Conservation (phyloP, 345 rosid genomes). For the Aurinia saxatilis region DNA sequence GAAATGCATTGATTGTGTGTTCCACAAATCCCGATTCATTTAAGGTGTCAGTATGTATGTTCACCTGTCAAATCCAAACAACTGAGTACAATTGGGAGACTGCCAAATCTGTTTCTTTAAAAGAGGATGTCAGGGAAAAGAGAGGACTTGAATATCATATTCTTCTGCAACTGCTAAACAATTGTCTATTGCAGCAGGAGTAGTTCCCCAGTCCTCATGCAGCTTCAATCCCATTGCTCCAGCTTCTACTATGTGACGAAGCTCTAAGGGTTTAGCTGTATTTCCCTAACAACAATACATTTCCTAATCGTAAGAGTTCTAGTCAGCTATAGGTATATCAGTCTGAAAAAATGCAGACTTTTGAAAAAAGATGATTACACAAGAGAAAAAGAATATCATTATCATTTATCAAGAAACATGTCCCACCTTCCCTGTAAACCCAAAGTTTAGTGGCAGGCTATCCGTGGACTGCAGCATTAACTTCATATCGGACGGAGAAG, state of each 20-base stretch:
- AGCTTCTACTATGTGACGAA: slow-evolving; percentile 67
- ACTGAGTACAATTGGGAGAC: background rate
- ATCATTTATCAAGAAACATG: background rate
- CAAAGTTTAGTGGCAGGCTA: slow-evolving; percentile 85
- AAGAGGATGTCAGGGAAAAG: background rate
- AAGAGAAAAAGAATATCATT: background rate
- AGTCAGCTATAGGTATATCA: slow-evolving; percentile 1
- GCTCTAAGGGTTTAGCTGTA: slow-evolving; percentile 64
- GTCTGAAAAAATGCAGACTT: background rate
- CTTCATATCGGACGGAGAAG: slow-evolving; percentile 78
- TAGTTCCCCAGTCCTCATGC: slow-evolving; percentile 99
- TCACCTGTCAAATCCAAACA: slow-evolving; percentile 51
- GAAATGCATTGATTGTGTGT: slow-evolving; percentile 78
- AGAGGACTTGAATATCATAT: slow-evolving; percentile 65
- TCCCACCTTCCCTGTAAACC: slow-evolving; percentile 94
- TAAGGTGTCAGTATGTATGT: slow-evolving; percentile 93
- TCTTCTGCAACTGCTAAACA: slow-evolving; percentile 79
- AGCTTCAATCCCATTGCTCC: slow-evolving; percentile 99
- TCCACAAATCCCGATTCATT: slow-evolving; percentile 98
- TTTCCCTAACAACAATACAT: slow-evolving; percentile 54
- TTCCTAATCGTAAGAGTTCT: slow-evolving; percentile 2
- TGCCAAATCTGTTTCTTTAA: background rate
- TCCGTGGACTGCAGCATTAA: slow-evolving; percentile 96
- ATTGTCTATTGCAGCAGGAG: slow-evolving; percentile 91
- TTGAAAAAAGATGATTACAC: background rate